A percentile compares a stretch with the other conserved stretches of the same genome.
Evolutionary conservation across 768 basidiomycete species (phyloP).

Genomic region (Mycena venus): DNA sequence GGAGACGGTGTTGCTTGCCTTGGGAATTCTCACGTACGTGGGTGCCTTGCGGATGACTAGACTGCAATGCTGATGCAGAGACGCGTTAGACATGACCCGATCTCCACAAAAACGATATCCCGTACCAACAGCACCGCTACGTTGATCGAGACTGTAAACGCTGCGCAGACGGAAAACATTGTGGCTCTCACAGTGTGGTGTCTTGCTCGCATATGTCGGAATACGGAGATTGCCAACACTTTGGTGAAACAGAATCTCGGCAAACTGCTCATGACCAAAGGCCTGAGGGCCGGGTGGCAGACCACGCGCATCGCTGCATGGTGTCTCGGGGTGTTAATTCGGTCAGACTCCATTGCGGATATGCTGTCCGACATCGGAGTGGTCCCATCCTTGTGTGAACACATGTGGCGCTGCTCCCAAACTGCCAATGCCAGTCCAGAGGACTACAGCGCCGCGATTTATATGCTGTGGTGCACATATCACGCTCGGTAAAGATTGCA

Average conservation of each 20-base stretch:
- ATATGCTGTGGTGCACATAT: slow-evolving; percentile 40
- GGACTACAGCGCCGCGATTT: slow-evolving; percentile 37
- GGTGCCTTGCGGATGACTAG: no score
- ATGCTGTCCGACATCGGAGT: slow-evolving; percentile 29
- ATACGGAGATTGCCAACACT: slow-evolving; percentile 37
- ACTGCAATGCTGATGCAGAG: neutral
- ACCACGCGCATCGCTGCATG: slow-evolving; percentile 35
- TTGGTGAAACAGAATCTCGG: slow-evolving; percentile 39
- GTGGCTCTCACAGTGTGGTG: slow-evolving; percentile 39
- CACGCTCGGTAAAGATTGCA: slow-evolving; percentile 41
- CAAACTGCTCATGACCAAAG: slow-evolving; percentile 31
- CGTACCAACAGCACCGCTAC: slow-evolving; percentile 39
- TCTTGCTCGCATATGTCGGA: slow-evolving; percentile 38
- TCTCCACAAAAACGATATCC: slow-evolving; percentile 42
- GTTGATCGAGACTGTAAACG: slow-evolving; percentile 37
- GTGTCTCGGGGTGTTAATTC: slow-evolving; percentile 37
- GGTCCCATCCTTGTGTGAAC: slow-evolving; percentile 29
- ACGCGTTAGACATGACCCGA: slow-evolving; percentile 34
- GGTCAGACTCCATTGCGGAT: slow-evolving; percentile 39
- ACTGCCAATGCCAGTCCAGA: slow-evolving; percentile 23
- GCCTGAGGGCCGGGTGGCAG: slow-evolving; percentile 25
- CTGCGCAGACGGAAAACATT: slow-evolving; percentile 35
- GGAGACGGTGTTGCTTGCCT: slow-evolving; percentile 35
- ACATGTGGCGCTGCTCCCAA: slow-evolving; percentile 34
- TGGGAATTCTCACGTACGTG: slow-evolving; percentile 41